Conservation (phyloP, 805 yeast species). For the Barnettozyma pratensis region DNA sequence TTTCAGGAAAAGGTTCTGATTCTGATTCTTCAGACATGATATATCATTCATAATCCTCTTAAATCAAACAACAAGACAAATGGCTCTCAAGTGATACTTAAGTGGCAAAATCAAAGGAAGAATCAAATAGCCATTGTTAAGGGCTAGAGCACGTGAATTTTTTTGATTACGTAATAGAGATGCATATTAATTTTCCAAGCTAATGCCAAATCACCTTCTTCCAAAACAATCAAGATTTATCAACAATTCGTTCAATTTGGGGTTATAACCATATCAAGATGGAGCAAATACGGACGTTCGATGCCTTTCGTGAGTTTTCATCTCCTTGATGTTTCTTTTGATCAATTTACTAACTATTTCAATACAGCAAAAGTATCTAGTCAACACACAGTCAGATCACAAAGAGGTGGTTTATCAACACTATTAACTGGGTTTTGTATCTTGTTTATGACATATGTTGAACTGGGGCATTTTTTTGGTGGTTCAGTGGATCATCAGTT, state of each 20-base stretch:
- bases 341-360: constrained; percentile 5
- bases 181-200: too few species aligned
- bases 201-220: too few species aligned
- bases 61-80: too few species aligned
- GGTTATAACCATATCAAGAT: neutral
- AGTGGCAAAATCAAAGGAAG: too few species aligned
- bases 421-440: constrained; percentile 56
- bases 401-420: constrained; percentile 74
- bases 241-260: too few species aligned
- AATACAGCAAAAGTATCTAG: constrained; percentile 58
- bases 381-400: constrained; percentile 66
- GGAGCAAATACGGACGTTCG: constrained; percentile 45
- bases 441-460: constrained; percentile 72
- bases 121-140: too few species aligned
- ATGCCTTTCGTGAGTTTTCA: constrained; percentile 58
- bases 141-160: too few species aligned
- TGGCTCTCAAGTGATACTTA: too few species aligned
- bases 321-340: neutral
- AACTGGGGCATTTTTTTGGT: constrained; percentile 78
- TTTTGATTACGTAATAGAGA: too few species aligned
- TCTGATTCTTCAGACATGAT: neutral
- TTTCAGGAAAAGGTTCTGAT: constrained; percentile 29
- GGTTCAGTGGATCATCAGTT: constrained; percentile 78
- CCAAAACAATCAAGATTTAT: too few species aligned
- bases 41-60: too few species aligned